Percentiles rank a stretch among this genome's conserved stretches.
These are phyloP conservation scores for Calonectria pauciramosa DNA, from an alignment of 2,329 filamentous ascomycete genomes.

Conservation along the genomic window DNA sequence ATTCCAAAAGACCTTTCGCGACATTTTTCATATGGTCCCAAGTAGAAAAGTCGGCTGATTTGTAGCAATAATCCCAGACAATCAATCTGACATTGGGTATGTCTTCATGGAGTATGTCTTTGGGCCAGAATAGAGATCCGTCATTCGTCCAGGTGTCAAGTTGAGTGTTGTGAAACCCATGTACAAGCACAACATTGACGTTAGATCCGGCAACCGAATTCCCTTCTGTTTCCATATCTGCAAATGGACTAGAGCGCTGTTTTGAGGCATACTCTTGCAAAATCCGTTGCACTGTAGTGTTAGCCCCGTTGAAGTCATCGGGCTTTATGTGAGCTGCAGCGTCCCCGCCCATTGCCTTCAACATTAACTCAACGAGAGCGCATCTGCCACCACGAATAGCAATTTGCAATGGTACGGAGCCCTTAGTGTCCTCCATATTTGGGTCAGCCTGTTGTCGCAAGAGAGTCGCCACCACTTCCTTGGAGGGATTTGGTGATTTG, in stretches of 20 bases:
- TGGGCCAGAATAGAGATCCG: neutral
- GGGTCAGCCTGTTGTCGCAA: neutral
- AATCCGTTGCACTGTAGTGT: neutral
- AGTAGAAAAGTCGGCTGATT: neutral
- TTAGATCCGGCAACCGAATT: neutral
- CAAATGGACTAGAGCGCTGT: neutral
- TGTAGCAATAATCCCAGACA: neutral
- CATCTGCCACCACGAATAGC: neutral
- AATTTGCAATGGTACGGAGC: neutral
- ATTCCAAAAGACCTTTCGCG: neutral
- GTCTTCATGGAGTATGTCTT: neutral
- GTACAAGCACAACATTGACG: neutral
- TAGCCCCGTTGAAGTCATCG: neutral
- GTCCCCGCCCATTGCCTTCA: neutral
- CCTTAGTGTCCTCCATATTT: neutral
- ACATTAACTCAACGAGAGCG: neutral
- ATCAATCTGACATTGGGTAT: neutral
- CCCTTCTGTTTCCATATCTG: neutral
- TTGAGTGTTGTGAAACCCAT: neutral
- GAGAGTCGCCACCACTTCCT: neutral
- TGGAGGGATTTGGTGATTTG: neutral
- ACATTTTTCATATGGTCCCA: neutral
- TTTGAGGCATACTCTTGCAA: neutral
- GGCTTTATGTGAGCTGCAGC: neutral
- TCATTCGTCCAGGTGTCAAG: neutral